These are phyloP conservation scores for Lenzites betulinus DNA, from an alignment of 768 basidiomycete species.

Conservation along the genomic window DNA sequence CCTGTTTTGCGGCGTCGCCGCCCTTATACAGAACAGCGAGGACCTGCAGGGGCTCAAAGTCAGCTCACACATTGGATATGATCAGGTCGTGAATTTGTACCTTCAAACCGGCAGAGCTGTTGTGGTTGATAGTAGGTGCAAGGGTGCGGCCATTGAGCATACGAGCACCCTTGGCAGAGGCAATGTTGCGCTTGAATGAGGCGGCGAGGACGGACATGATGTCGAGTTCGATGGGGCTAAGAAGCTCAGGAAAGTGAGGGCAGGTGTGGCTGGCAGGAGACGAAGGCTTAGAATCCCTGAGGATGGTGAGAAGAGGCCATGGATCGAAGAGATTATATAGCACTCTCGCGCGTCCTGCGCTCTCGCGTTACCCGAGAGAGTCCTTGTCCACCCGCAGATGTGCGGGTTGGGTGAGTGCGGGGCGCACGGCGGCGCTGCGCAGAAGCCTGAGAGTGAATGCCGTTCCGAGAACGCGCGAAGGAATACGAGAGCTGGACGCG, in stretches of 20 bases:
- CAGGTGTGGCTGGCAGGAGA: too few relatives aligned
- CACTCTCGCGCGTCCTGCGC: background rate
- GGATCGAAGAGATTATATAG: background rate
- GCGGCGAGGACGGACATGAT: constrained; percentile 17
- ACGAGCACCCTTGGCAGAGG: constrained; percentile 11
- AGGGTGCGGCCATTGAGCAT: constrained; percentile 17
- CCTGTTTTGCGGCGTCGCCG: constrained; percentile 61
- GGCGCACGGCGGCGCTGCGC: background rate
- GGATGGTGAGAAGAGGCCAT: too few relatives aligned
- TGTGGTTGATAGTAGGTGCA: constrained; percentile 16
- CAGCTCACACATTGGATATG: too few relatives aligned
- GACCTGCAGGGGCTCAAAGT: constrained; percentile 37
- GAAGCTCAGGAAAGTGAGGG: background rate
- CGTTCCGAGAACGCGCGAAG: background rate
- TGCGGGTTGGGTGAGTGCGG: background rate
- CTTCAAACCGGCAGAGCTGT: constrained; percentile 15
- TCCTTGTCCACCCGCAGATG: background rate
- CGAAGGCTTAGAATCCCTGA: too few relatives aligned
- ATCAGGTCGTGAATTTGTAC: too few relatives aligned
- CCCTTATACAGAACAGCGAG: constrained; percentile 78
- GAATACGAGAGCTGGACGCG: background rate
- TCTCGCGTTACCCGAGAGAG: too few relatives aligned
- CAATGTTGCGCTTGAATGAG: constrained; percentile 16
- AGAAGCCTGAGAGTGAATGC: too few relatives aligned
- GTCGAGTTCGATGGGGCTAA: background rate